phyloP scores from a whole-genome alignment of 2,329 filamentous ascomycete species.

The Davidsoniella australis region DNA sequence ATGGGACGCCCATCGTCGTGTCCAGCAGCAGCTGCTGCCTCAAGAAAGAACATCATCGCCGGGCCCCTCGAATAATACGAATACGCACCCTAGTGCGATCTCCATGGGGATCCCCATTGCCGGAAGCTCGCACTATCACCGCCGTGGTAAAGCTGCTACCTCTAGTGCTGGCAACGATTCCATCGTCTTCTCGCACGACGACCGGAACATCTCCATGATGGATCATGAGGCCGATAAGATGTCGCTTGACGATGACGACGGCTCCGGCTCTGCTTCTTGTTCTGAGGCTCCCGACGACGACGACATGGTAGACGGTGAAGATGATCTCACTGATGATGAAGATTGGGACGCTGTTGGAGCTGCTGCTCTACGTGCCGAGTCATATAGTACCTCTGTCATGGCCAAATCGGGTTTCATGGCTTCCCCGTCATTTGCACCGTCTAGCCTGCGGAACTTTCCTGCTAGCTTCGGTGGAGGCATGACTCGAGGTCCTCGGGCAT shows the following conservation, averaged over 20 bases:
- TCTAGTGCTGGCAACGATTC: conserved; percentile 50
- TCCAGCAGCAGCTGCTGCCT: conserved; percentile 34
- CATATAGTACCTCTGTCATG: conserved; percentile 37
- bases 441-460: conserved; percentile 32
- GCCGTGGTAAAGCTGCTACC: conserved; percentile 30
- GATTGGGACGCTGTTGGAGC: conserved; percentile 87
- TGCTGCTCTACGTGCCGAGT: conserved; percentile 57
- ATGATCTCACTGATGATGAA: conserved; percentile 85
- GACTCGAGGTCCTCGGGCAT: conserved; percentile 34
- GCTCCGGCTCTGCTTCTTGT: conserved; percentile 53
- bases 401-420: conserved; percentile 22
- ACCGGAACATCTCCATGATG: conserved; percentile 48
- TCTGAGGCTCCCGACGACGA: conserved; percentile 57
- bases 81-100: conserved; percentile 23
- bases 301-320: conserved; percentile 57
- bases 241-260: conserved; percentile 46
- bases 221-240: conserved; percentile 89
- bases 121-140: conserved; percentile 18
- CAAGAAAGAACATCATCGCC: conserved; percentile 21
- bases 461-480: conserved; percentile 28
- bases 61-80: conserved; percentile 19
- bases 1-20: conserved; percentile 72
- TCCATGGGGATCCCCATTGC: conserved; percentile 38
- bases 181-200: conserved; percentile 58
- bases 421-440: conserved; percentile 32